Conservation (phyloP, 1,284 basidiomycete species). For the Cerioporus squamosus region DNA sequence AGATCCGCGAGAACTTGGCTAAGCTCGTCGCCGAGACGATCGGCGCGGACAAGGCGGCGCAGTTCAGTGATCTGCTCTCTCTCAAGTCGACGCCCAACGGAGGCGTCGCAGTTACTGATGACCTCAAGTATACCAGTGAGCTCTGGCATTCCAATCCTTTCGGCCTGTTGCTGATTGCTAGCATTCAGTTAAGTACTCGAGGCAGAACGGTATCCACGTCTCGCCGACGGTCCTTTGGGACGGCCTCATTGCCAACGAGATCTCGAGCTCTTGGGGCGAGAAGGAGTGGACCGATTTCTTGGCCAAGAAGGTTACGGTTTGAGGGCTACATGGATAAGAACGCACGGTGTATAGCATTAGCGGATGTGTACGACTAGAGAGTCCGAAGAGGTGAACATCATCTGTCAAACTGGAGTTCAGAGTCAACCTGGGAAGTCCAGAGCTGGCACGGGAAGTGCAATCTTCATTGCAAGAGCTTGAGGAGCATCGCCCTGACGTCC, state of each 20-base stretch:
- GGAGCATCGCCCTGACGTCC: conserved; percentile 48
- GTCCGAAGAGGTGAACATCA: neutral
- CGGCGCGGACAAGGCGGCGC: conserved; percentile 47
- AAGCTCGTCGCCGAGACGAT: conserved; percentile 57
- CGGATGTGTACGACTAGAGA: neutral
- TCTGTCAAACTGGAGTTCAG: neutral
- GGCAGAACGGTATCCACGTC: conserved; percentile 93
- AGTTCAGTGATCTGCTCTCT: conserved; percentile 66
- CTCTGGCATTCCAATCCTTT: conserved; percentile 9
- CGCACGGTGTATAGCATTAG: conserved; percentile 14
- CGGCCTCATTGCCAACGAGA: conserved; percentile 78
- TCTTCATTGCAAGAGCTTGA: conserved; percentile 43
- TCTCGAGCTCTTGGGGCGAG: conserved; percentile 85
- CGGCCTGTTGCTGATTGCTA: neutral
- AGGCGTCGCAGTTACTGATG: conserved; percentile 78
- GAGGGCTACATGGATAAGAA: neutral
- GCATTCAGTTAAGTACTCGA: conserved; percentile 77
- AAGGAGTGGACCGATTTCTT: conserved; percentile 89
- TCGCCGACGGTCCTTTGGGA: conserved; percentile 90
- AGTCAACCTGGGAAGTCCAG: neutral
- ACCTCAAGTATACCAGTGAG: conserved; percentile 84
- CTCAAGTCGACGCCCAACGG: conserved; percentile 74
- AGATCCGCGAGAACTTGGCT: conserved; percentile 80
- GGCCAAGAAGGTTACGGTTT: conserved; percentile 57
- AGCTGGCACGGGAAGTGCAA: no score